Conservation (phyloP, 495 filamentous ascomycete species). For the Hypoxylon rickii region DNA sequence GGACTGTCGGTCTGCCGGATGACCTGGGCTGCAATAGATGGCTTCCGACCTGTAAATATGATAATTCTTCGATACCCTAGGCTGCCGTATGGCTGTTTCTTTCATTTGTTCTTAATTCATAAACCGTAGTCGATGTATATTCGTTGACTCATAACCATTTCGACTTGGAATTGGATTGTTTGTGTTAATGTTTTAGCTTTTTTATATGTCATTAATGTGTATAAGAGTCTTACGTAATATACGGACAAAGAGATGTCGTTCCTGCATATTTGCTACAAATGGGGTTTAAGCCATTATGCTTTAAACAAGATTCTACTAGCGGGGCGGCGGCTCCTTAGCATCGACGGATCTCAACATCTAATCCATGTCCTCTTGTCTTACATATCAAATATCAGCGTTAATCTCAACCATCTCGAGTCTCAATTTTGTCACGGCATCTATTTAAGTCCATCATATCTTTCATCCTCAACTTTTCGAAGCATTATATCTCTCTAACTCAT, state of each 20-base stretch:
- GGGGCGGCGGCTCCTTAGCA: too few relatives aligned
- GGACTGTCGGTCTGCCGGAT: background rate
- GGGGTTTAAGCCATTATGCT: too few relatives aligned
- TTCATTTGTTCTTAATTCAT: constrained; percentile 21
- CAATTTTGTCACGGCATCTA: too few relatives aligned
- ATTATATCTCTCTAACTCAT: background rate
- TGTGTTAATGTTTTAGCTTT: background rate
- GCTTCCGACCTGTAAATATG: constrained; percentile 5
- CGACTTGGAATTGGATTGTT: background rate
- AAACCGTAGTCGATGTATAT: constrained; percentile 15
- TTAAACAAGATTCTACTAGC: too few relatives aligned
- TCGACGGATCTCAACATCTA: too few relatives aligned
- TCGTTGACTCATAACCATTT: background rate
- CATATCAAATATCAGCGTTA: background rate
- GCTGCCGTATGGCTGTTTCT: constrained; percentile 7
- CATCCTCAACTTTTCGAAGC: background rate
- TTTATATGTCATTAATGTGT: background rate
- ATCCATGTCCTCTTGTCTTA: background rate
- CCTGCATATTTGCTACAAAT: too few relatives aligned
- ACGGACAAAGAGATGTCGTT: too few relatives aligned
- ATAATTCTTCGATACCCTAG: constrained; percentile 35
- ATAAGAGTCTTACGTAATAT: too few relatives aligned
- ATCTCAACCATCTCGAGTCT: too few relatives aligned
- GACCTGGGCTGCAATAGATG: background rate
- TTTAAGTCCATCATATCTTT: background rate